These are phyloP conservation scores for Babesia divergens DNA, from an alignment of 169 alveolate genomes.

Conservation along the genomic window DNA sequence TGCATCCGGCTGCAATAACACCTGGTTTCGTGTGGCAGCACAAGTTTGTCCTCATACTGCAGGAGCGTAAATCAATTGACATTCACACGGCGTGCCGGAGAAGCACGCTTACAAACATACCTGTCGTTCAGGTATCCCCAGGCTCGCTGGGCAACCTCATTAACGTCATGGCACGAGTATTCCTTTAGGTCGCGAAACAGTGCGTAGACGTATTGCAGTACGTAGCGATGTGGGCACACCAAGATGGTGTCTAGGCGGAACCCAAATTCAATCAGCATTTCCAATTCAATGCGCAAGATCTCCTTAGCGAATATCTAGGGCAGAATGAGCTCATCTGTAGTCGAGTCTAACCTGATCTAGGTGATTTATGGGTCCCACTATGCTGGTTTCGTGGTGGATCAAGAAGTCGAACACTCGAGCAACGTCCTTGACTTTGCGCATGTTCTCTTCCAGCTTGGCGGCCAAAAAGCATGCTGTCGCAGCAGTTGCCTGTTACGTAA, in stretches of 20 bases:
- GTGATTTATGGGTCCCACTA: not conserved
- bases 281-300: constrained; percentile 81
- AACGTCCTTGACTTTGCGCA: constrained; percentile 79
- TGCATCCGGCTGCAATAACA: constrained; percentile 60
- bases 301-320: constrained; percentile 66
- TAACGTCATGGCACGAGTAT: constrained; percentile 63
- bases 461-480: constrained; percentile 83
- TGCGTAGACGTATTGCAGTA: constrained; percentile 81
- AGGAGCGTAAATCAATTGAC: not conserved
- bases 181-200: constrained; percentile 79
- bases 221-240: constrained; percentile 80
- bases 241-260: constrained; percentile 74
- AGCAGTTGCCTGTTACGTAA: constrained; percentile 71
- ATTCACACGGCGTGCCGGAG: too few species aligned
- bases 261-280: constrained; percentile 84
- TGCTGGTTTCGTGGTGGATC: constrained; percentile 10
- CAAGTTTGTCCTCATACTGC: constrained; percentile 57
- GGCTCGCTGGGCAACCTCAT: constrained; percentile 82
- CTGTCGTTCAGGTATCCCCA: constrained; percentile 90
- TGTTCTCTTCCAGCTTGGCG: constrained; percentile 85
- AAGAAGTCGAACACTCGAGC: constrained; percentile 78
- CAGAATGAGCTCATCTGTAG: not conserved
- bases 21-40: constrained; percentile 44
- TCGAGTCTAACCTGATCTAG: constrained; percentile 9
- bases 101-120: constrained; percentile 44